phyloP scores from a whole-genome alignment of 2,329 filamentous ascomycete species.

The Dothistroma septosporum region DNA sequence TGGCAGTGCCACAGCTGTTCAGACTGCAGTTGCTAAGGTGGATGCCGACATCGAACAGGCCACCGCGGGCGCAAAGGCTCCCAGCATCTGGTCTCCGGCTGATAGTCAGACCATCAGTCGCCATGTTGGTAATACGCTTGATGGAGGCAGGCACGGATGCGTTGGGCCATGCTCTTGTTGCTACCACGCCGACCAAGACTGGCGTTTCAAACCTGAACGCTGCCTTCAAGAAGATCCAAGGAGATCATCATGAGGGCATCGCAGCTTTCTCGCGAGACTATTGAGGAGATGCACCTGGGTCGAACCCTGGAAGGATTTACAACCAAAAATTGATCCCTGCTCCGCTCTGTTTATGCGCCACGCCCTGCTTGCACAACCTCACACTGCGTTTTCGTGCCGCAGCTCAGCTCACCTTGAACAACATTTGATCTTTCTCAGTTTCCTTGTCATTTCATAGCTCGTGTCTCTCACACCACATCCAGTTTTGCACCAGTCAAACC shows the following conservation, averaged over 20 bases:
- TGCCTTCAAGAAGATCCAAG: not conserved
- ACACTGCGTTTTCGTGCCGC: no score
- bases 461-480: no score
- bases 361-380: no score
- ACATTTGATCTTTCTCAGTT: no score
- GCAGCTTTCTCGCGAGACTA: not conserved
- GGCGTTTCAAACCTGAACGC: not conserved
- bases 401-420: no score
- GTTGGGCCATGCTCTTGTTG: not conserved
- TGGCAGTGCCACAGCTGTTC: not conserved
- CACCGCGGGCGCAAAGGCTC: not conserved
- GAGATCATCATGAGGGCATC: not conserved
- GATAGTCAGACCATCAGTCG: not conserved
- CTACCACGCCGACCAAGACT: not conserved
- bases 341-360: no score
- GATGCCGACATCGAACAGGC: not conserved
- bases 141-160: not conserved
- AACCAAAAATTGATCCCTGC: no score
- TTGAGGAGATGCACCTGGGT: no score
- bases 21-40: not conserved
- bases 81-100: not conserved
- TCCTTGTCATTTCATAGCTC: no score
- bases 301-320: no score
- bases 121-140: not conserved
- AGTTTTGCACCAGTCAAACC: no score